Base-by-base conservation (phyloP, 2,329 filamentous ascomycete genomes). In the Aspergillus oerlinghausenensis region DNA sequence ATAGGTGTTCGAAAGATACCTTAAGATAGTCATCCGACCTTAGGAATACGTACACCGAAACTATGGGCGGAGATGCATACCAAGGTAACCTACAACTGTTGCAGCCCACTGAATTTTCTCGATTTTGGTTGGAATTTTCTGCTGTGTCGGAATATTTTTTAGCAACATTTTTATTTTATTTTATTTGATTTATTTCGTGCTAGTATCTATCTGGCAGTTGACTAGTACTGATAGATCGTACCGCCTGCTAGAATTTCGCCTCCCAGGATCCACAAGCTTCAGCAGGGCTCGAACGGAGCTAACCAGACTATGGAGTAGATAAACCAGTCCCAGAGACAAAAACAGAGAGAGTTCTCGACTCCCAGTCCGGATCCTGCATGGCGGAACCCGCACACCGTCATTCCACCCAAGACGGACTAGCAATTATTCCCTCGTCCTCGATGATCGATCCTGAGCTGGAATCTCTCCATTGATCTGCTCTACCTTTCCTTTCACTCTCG, bases 321-420 rank as follows among this genome's bases (percentile, higher is more conserved):
- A 29, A 35, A 45, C 25, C 9, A 50, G 28, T 53, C 45, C 52
- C 51, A 35, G 17, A 32, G 29, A 40, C 25, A 38, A n/a, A 35
- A 51, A 55, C 32, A 38, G 32, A 17, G 32, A 14, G 4, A 35
- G 14, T 38, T n/a, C 32, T 38, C 14, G 32, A 38, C 32, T 17
- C 32, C 32, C 32, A 26, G 14, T 38, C 32, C 32, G 32, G 32
- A 38, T 38, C 32, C 32, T 45, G 43, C 45, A 38, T 38, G 32
- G 32, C 32, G 32, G 32, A 38, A 17, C 58, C 59, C 56, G 56
- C 65, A 68, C 65, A 69, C 66, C 65, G 66, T 69, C 67, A 67
- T 64, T 47, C 43, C 19, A 19, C 19, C 19, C 40, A n/a, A n/a
- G 19, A 43, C 40, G 9, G 19, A 43, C 40, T 43, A 43, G 19